A percentile compares a stretch with the other conserved stretches of the same genome.
phyloP scores from a whole-genome alignment of 495 filamentous ascomycete genomes.

The Aspergillus taichungensis region DNA sequence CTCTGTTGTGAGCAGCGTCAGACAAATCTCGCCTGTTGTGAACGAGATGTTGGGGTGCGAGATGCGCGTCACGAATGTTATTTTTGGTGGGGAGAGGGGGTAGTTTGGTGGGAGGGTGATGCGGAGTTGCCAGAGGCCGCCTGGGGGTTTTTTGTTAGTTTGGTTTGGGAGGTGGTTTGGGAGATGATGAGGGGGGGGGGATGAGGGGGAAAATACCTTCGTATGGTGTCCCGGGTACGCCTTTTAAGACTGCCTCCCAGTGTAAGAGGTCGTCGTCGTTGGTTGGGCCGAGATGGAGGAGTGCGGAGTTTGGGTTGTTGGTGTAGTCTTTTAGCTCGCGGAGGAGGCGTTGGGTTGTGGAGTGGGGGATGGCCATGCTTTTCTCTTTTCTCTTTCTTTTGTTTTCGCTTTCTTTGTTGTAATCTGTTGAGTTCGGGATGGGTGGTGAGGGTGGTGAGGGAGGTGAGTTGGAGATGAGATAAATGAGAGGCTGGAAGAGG shows the following conservation, averaged over 20 bases:
- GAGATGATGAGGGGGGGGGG: neutral
- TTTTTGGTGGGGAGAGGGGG: slow-evolving; percentile 64
- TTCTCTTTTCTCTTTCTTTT: neutral
- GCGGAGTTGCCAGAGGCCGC: slow-evolving; percentile 74
- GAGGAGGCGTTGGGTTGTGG: slow-evolving; percentile 52
- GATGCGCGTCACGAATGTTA: slow-evolving; percentile 70
- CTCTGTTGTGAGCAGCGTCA: slow-evolving; percentile 71
- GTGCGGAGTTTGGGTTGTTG: slow-evolving; percentile 43
- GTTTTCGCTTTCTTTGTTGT: too few relatives aligned
- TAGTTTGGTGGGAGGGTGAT: slow-evolving; percentile 73
- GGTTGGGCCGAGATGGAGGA: slow-evolving; percentile 57
- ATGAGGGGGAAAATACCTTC: slow-evolving; percentile 43
- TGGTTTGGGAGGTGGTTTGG: neutral
- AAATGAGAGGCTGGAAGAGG: neutral
- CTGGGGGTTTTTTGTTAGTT: slow-evolving; percentile 27
- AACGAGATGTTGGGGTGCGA: slow-evolving; percentile 82
- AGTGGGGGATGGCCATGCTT: slow-evolving; percentile 17
- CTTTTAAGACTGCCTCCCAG: slow-evolving; percentile 77
- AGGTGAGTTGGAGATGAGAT: neutral
- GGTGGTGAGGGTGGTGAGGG: slow-evolving; percentile 7
- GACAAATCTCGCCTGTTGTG: slow-evolving; percentile 81
- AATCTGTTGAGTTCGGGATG: neutral
- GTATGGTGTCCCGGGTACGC: slow-evolving; percentile 58
- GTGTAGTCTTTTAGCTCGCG: slow-evolving; percentile 55
- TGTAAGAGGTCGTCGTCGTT: slow-evolving; percentile 60